Conservation (phyloP, 2,329 filamentous ascomycete species). For the Stemphylium beticola region DNA sequence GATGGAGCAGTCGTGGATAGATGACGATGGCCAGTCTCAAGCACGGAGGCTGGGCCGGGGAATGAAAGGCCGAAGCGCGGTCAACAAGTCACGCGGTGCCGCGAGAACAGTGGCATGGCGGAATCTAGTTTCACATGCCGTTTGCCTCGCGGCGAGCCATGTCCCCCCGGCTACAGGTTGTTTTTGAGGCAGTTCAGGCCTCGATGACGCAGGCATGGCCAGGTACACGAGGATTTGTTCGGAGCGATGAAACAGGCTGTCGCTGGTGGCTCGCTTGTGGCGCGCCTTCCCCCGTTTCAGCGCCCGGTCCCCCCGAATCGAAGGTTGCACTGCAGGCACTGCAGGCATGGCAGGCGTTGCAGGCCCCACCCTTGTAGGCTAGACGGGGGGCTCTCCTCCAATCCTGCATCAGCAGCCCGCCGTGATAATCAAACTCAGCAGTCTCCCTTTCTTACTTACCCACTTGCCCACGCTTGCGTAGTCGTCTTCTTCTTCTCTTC, state of each 20-base stretch:
- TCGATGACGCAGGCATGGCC: constrained; percentile 23
- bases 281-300: constrained; percentile 25
- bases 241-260: constrained; percentile 33
- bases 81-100: constrained; percentile 1
- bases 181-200: too few species aligned
- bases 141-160: constrained; percentile 12
- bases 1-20: constrained; percentile 9
- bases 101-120: background rate
- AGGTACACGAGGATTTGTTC: constrained; percentile 15
- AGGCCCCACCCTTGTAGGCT: constrained; percentile 10
- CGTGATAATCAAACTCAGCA: constrained; percentile 33
- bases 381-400: constrained; percentile 23
- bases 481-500: constrained; percentile 7
- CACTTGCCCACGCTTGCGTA: constrained; percentile 23
- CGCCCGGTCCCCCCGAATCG: constrained; percentile 19
- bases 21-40: constrained; percentile 7
- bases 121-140: constrained; percentile 9
- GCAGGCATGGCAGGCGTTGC: constrained; percentile 13
- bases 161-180: too few species aligned
- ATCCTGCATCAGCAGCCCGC: constrained; percentile 19
- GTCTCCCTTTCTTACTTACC: constrained; percentile 28
- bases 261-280: constrained; percentile 10
- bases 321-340: constrained; percentile 17
- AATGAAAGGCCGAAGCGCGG: constrained; percentile 1
- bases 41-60: constrained; percentile 1